Percentiles rank a stretch among this genome's conserved stretches.
phyloP scores from a whole-genome alignment of 2,329 filamentous ascomycete genomes.

The Nemania abortiva region DNA sequence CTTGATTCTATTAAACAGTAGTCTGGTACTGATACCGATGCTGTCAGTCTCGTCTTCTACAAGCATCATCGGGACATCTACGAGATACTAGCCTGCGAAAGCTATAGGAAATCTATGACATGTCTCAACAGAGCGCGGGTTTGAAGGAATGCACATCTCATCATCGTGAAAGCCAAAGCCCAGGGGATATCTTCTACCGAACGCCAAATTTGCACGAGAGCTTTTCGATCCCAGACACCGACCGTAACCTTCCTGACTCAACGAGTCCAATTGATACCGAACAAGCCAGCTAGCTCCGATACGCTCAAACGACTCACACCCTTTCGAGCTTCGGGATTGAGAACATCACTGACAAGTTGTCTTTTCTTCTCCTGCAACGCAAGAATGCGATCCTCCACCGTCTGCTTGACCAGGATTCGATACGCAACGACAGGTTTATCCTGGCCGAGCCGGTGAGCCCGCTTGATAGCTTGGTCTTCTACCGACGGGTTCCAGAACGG shows the following conservation, averaged over 20 bases:
- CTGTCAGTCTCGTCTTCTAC: not conserved
- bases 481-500: conserved; percentile 85
- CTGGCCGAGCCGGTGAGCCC: conserved; percentile 83
- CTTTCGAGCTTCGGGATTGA: conserved; percentile 38
- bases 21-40: not conserved
- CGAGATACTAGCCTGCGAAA: conserved; percentile 15
- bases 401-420: conserved; percentile 72
- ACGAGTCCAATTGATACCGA: conserved; percentile 34
- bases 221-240: not conserved
- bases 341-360: conserved; percentile 63
- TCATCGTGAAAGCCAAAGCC: conserved; percentile 6
- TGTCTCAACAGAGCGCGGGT: not conserved
- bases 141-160: conserved; percentile 1
- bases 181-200: conserved; percentile 26
- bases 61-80: conserved; percentile 5
- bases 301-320: conserved; percentile 31
- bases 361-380: conserved; percentile 77
- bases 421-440: conserved; percentile 73
- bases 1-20: not conserved
- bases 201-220: conserved; percentile 22
- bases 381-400: conserved; percentile 80
- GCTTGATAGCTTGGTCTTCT: conserved; percentile 81
- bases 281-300: conserved; percentile 35
- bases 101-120: conserved; percentile 12
- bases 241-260: not conserved